phyloP scores from a whole-genome alignment of 1,284 basidiomycete genomes.

The Porogramme epimiltina region DNA sequence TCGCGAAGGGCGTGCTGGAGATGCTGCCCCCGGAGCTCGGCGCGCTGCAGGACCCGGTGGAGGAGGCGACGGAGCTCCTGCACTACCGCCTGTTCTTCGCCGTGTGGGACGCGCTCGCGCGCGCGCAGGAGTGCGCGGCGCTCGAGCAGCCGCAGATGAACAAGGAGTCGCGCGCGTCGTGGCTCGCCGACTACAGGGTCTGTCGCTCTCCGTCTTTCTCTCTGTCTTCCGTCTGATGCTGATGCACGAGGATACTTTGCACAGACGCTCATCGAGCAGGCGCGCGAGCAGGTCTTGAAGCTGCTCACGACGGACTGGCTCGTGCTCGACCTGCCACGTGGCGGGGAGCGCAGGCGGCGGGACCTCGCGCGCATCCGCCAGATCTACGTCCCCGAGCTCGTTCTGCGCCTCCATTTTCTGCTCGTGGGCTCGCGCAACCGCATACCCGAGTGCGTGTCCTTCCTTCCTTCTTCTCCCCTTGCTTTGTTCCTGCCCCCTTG shows the following conservation, averaged over 20 bases:
- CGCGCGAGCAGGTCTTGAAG: conserved; percentile 60
- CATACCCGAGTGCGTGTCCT: conserved; percentile 67
- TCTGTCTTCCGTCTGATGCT: not conserved
- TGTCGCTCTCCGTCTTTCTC: conserved; percentile 1
- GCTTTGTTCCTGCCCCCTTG: not conserved
- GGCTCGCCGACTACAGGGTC: conserved; percentile 69
- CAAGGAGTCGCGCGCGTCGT: conserved; percentile 57
- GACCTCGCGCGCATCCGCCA: conserved; percentile 85
- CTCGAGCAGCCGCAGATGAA: conserved; percentile 54
- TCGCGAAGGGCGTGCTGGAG: conserved; percentile 67
- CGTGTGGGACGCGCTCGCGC: conserved; percentile 64
- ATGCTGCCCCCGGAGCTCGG: conserved; percentile 70
- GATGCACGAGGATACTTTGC: conserved; percentile 2
- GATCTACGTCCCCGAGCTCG: conserved; percentile 89
- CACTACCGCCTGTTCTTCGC: conserved; percentile 76
- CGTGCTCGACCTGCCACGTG: conserved; percentile 51
- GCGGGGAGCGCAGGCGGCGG: conserved; percentile 58
- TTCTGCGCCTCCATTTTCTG: conserved; percentile 82
- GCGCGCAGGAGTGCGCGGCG: conserved; percentile 58
- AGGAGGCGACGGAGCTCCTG: conserved; percentile 67
- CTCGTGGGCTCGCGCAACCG: conserved; percentile 67
- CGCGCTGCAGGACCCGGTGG: conserved; percentile 59
- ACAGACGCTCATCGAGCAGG: conserved; percentile 59
- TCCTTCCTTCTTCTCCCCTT: conserved; percentile 1
- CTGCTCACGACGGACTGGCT: conserved; percentile 80